Percentiles rank a stretch among this genome's conserved stretches.
phyloP scores from a whole-genome alignment of 2,329 filamentous ascomycete species.

The Penicillium sumatraense region DNA sequence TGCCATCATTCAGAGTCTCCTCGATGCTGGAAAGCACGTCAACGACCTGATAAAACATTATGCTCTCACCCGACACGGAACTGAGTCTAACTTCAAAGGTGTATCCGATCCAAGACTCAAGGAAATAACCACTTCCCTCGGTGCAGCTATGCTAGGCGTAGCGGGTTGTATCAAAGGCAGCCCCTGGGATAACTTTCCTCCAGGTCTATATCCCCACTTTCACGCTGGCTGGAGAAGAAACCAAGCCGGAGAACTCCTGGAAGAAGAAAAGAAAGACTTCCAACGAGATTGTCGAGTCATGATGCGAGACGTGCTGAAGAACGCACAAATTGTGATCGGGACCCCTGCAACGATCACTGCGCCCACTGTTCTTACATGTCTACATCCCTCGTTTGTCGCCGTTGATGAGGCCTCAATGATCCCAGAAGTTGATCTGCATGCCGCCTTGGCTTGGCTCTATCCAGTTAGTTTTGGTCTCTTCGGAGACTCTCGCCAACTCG shows the following conservation, averaged over 20 bases:
- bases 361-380: background rate
- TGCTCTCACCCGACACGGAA: background rate
- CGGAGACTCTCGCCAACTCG: background rate
- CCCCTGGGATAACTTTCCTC: background rate
- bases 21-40: background rate
- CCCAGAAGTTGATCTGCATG: background rate
- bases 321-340: background rate
- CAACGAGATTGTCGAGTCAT: background rate
- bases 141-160: background rate
- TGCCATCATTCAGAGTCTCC: no score
- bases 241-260: background rate
- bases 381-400: constrained; percentile 1
- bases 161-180: background rate
- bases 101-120: background rate
- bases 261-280: background rate
- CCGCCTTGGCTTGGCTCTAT: background rate
- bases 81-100: background rate
- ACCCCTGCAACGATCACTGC: background rate
- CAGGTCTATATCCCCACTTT: background rate
- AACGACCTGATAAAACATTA: background rate
- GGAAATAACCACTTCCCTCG: background rate
- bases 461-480: background rate
- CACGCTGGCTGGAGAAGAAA: background rate
- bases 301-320: background rate
- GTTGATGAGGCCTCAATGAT: background rate